These are phyloP conservation scores for Typha latifolia DNA, from an alignment of 176 grass and related monocot genomes.

Conservation along the genomic window DNA sequence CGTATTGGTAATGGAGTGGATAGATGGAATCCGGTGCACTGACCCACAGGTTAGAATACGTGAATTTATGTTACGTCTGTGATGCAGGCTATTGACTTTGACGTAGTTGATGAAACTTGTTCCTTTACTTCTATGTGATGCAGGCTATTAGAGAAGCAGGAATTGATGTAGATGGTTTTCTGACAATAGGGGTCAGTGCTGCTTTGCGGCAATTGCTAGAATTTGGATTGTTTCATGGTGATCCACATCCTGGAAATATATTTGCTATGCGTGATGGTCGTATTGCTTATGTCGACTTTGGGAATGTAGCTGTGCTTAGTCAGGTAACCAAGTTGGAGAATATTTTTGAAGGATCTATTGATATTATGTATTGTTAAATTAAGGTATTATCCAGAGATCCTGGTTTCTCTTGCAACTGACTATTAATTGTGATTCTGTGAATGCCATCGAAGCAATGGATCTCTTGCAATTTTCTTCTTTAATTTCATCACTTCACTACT, in stretches of 20 bases:
- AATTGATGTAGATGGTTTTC: conserved; percentile 86
- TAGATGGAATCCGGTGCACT: conserved; percentile 93
- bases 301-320: conserved; percentile 94
- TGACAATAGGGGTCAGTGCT: conserved; percentile 95
- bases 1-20: conserved; percentile 99
- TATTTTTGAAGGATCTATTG: neutral
- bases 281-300: conserved; percentile 99
- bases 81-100: neutral
- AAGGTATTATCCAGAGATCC: no score
- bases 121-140: conserved; percentile 18
- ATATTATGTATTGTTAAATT: neutral
- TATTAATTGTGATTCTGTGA: no score
- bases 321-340: conserved; percentile 32
- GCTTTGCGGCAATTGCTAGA: conserved; percentile 84
- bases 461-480: no score
- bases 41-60: conserved; percentile 60
- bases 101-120: conserved; percentile 7
- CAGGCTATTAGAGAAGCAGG: conserved; percentile 90
- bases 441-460: no score
- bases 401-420: no score
- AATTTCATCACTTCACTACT: no score
- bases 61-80: neutral
- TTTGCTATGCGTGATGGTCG: conserved; percentile 98
- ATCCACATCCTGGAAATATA: conserved; percentile 98
- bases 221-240: conserved; percentile 98